These are phyloP conservation scores for Gracilaria domingensis DNA, from an alignment of 23 red algal species.

Conservation along the genomic window DNA sequence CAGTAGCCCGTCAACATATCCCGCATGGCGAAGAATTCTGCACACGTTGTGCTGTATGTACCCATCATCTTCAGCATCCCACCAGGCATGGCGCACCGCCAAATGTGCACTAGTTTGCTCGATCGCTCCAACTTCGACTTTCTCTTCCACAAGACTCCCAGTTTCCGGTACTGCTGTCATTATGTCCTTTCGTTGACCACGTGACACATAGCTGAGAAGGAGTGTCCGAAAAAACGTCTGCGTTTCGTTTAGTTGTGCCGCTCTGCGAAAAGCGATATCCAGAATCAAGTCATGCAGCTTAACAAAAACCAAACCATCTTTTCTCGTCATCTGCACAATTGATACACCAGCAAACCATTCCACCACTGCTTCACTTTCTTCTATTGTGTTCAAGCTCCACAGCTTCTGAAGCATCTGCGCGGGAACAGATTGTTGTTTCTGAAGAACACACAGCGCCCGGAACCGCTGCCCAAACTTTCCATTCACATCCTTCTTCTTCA, in stretches of 20 bases:
- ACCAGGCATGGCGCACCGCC: neutral
- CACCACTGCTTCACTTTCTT: neutral
- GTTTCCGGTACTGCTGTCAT: too few species aligned
- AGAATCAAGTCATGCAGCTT: conserved; percentile 5
- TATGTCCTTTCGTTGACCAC: neutral
- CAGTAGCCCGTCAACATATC: neutral
- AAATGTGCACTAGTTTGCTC: neutral
- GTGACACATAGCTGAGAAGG: neutral
- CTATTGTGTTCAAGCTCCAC: neutral
- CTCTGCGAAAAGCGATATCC: neutral
- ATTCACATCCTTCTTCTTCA: too few species aligned
- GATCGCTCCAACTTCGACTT: neutral
- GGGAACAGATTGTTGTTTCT: too few species aligned
- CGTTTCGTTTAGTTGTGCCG: neutral
- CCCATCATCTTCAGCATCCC: conserved; percentile 6
- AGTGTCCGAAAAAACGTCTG: neutral
- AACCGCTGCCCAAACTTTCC: too few species aligned
- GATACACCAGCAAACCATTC: neutral
- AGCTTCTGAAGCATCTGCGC: too few species aligned
- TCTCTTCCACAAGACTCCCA: too few species aligned
- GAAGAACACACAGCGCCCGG: too few species aligned
- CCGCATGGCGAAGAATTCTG: neutral
- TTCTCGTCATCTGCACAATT: conserved; percentile 11
- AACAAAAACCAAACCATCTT: conserved; percentile 2
- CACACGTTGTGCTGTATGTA: conserved; percentile 1